Percentiles rank a stretch among this genome's conserved stretches.
These are phyloP conservation scores for Saccharomycopsis amapae DNA, from an alignment of 805 yeast species.

Conservation along the genomic window DNA sequence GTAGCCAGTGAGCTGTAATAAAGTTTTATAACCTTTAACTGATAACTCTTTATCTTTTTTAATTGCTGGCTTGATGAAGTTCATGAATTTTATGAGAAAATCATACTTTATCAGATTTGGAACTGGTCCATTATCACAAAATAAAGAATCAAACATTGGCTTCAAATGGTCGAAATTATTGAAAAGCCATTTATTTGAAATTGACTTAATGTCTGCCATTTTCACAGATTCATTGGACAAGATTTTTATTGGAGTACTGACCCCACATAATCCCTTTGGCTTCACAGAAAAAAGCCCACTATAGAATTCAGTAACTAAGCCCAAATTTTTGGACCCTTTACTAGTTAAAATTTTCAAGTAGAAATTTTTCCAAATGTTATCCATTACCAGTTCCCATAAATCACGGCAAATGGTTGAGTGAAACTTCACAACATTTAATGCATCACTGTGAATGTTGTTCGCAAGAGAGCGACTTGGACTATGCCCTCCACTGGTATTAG, in stretches of 20 bases:
- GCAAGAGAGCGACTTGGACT: background rate
- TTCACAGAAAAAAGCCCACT: background rate
- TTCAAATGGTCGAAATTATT: conserved; percentile 1
- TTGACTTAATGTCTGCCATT: background rate
- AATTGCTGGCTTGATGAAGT: background rate
- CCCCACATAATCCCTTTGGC: too few species aligned
- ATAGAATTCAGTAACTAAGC: background rate
- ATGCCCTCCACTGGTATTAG: background rate
- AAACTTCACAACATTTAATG: conserved; percentile 1
- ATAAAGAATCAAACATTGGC: background rate
- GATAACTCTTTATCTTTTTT: conserved; percentile 9
- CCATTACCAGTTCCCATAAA: background rate
- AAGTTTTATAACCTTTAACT: background rate
- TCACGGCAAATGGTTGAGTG: background rate
- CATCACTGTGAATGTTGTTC: too few species aligned
- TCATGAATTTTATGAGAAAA: background rate
- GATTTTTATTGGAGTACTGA: background rate
- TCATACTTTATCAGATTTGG: background rate
- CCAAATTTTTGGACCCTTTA: background rate
- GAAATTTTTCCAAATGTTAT: background rate
- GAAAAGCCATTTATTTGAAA: conserved; percentile 3
- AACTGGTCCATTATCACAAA: background rate
- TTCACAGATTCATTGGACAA: background rate
- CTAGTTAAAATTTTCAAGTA: background rate
- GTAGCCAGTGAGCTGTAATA: background rate